These are phyloP conservation scores for Barnettozyma vustinii DNA, from an alignment of 805 yeast species.

Conservation along the genomic window DNA sequence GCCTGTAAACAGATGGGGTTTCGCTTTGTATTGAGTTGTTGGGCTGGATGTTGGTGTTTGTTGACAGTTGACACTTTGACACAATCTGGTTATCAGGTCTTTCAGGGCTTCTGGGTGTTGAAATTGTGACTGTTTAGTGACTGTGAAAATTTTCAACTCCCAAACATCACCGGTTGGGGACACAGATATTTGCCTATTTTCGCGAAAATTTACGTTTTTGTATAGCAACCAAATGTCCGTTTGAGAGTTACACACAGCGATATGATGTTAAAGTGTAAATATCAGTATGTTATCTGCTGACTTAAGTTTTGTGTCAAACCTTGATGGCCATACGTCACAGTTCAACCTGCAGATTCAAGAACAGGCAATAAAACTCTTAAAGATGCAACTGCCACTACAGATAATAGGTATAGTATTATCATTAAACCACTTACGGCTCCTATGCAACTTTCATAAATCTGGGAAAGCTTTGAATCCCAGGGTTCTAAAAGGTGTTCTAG, in stretches of 20 bases:
- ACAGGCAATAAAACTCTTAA: background rate
- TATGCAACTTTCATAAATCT: too few relatives aligned
- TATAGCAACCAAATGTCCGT: background rate
- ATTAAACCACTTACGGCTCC: too few relatives aligned
- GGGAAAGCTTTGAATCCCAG: too few relatives aligned
- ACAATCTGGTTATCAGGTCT: conserved; percentile 6
- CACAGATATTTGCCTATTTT: background rate
- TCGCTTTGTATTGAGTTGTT: background rate
- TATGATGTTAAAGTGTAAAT: background rate
- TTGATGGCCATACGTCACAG: background rate
- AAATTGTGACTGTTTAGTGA: conserved; percentile 27
- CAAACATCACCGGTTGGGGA: background rate
- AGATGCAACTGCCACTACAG: background rate
- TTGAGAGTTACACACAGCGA: background rate
- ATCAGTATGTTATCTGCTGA: background rate
- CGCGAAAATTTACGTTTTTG: background rate
- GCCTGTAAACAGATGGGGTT: background rate
- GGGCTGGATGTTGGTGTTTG: background rate
- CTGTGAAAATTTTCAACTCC: conserved; percentile 26
- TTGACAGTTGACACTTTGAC: conserved; percentile 2
- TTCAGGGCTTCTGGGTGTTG: conserved; percentile 3
- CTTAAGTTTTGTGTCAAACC: background rate
- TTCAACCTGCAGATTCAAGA: background rate
- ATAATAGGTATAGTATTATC: too few relatives aligned
- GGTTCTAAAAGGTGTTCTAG: too few relatives aligned